phyloP scores from a whole-genome alignment of 257 asterid species.

The Jacaranda mimosifolia region DNA sequence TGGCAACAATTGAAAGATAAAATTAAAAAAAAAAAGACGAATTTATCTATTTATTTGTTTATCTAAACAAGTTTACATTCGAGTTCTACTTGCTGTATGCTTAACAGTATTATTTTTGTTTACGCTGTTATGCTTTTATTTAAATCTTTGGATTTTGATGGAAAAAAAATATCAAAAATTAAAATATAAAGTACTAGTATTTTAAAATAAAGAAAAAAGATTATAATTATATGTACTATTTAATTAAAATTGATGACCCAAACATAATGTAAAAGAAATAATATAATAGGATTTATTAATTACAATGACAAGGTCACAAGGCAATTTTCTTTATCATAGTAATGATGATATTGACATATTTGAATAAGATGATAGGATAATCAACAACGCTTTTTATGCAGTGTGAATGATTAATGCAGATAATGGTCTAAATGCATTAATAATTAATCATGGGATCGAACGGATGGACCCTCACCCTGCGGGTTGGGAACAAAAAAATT shows the following conservation, averaged over 20 bases:
- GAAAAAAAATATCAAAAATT: too few species aligned
- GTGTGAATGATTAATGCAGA: not conserved
- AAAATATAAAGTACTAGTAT: too few species aligned
- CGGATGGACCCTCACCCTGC: not conserved
- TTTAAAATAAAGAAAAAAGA: too few species aligned
- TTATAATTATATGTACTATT: too few species aligned
- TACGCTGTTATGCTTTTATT: too few species aligned
- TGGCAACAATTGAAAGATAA: not conserved
- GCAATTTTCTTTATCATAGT: constrained; percentile 1
- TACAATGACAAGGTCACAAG: constrained; percentile 14
- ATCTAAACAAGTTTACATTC: too few species aligned
- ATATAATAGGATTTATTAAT: not conserved
- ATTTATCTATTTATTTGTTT: too few species aligned
- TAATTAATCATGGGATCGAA: not conserved
- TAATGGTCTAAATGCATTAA: not conserved
- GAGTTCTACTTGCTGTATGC: too few species aligned
- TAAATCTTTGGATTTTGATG: too few species aligned
- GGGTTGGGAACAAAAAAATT: not conserved
- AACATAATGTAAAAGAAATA: not conserved
- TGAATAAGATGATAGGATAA: not conserved
- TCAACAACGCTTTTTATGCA: not conserved
- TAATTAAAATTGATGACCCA: too few species aligned
- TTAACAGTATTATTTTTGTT: too few species aligned
- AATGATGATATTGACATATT: constrained; percentile 28
- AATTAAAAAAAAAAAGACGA: too few species aligned